Evolutionary conservation across 2,329 filamentous ascomycete genomes (phyloP), one percentile per base, ranked within the genome.

Genomic region (Grosmannia penicillata): DNA sequence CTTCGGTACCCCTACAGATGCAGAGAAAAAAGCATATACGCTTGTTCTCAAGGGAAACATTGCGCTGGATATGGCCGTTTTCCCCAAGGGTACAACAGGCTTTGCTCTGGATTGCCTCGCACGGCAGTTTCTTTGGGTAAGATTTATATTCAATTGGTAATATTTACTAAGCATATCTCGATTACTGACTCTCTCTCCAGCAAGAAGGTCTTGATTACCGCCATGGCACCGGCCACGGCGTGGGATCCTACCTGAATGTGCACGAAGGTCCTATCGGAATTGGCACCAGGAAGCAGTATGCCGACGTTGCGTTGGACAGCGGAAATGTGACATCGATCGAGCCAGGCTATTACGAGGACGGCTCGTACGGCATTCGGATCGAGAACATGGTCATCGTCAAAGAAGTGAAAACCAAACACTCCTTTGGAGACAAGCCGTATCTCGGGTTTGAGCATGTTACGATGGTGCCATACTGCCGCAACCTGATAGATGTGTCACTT

Each of bases 211-310:
- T 98, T 11, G 91, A 98, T 55, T 98, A 95, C 59, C 76, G 91
- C 27, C 91, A 98, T 55, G 91, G 91, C 40, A 98, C 91, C 5
- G 91, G 91, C 9, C 91, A 98, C 55, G 91, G 91, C 31, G 82
- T 98, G 26, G 91, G 91, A 22, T 94, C 86, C 2, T 98, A 80
- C 59, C 63, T 98, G 51, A 98, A 98, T 48, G 91, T 98, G 0
- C 91, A 98, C 55, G 91, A 98, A 61, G 91, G 91, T 0, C 91
- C 91, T 2, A 93, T 98, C 44, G 91, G 91, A 17, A 93, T 98
- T 43, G 91, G 91, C 22, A 95, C 87, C 9, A 73, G 91, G 32
- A 75, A 93, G 28, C 83, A 93, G 50, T 95, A 89, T 54, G 80
- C 84, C 0, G 91, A 98, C 54, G 87, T 96, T 6, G 72, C 91